phyloP scores from a whole-genome alignment of 106 monocot species.

The Allium cepa region DNA sequence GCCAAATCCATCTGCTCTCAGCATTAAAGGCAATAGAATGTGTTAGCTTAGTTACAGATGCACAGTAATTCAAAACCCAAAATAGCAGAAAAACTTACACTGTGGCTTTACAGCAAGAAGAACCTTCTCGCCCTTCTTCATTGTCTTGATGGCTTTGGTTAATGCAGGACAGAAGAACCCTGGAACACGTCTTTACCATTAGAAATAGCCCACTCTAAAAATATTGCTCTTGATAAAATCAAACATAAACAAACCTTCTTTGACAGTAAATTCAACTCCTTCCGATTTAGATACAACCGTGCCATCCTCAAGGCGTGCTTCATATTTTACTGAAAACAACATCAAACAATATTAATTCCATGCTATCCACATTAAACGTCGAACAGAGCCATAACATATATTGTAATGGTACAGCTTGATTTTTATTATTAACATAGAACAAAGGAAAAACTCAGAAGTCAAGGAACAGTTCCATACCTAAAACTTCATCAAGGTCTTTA shows the following conservation, averaged over 20 bases:
- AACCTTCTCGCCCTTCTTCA: constrained; percentile 78
- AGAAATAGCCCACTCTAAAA: neutral
- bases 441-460: neutral
- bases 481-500: constrained; percentile 72
- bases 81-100: constrained; percentile 29
- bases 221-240: neutral
- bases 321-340: constrained; percentile 55
- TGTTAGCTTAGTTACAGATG: neutral
- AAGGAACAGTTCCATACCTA: constrained; percentile 19
- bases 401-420: neutral
- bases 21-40: neutral
- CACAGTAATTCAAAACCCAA: neutral
- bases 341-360: neutral
- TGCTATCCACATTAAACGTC: no score
- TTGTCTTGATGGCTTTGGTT: constrained; percentile 62
- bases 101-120: constrained; percentile 71
- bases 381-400: no score
- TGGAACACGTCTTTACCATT: constrained; percentile 6
- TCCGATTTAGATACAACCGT: constrained; percentile 62
- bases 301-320: constrained; percentile 73
- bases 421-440: no score
- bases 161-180: constrained; percentile 66
- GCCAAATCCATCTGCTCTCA: constrained; percentile 57
- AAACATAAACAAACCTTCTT: constrained; percentile 45
- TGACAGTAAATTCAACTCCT: constrained; percentile 78